Conservation (phyloP, 345 rosid species). For the Mangifera indica region DNA sequence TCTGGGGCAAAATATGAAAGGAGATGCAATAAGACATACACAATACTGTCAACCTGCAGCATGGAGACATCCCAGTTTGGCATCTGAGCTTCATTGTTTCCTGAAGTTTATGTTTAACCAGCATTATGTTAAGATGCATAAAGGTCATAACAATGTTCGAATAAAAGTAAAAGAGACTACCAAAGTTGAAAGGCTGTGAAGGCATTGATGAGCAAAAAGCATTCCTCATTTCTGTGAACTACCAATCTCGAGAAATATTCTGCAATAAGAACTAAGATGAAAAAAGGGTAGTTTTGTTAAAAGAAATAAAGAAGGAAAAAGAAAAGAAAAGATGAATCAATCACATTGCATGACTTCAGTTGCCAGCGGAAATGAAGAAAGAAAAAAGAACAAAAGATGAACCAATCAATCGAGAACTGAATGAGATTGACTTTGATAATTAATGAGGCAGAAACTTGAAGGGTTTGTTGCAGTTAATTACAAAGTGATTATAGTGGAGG, state of each 20-base stretch:
- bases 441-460: not conserved
- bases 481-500: not conserved
- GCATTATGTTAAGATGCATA: not conserved
- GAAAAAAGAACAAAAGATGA: too few species aligned
- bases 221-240: constrained; percentile 38
- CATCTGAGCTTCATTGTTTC: constrained; percentile 40
- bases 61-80: constrained; percentile 29
- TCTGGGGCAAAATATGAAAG: not conserved
- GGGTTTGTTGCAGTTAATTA: constrained; percentile 17
- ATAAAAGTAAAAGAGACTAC: constrained; percentile 11
- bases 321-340: not conserved
- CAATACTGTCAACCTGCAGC: constrained; percentile 35
- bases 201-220: constrained; percentile 31
- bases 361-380: too few species aligned
- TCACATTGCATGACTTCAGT: too few species aligned
- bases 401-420: not conserved
- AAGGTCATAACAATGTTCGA: not conserved
- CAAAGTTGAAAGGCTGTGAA: constrained; percentile 34
- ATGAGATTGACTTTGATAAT: too few species aligned
- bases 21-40: constrained; percentile 30
- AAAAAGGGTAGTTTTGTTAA: too few species aligned
- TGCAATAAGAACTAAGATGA: not conserved
- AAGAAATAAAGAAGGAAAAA: not conserved
- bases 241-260: not conserved
- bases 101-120: constrained; percentile 18